Evolutionary conservation across 2,329 filamentous ascomycete genomes (phyloP).

Genomic region (Sporothrix curviconia): DNA sequence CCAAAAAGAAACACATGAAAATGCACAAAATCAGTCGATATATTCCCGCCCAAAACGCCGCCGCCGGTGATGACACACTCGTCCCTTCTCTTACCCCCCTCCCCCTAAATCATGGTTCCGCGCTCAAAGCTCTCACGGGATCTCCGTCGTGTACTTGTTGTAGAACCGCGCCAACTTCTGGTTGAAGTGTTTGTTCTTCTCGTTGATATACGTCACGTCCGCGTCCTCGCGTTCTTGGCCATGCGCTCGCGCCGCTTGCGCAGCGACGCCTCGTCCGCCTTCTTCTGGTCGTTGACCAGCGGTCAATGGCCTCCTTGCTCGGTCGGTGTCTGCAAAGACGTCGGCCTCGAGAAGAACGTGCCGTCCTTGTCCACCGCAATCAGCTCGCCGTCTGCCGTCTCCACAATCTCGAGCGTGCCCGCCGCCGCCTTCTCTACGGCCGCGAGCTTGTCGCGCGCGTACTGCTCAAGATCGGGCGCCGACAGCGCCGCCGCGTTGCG

Average conservation of each 20-base stretch:
- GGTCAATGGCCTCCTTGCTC: constrained; percentile 78
- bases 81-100: neutral
- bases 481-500: constrained; percentile 51
- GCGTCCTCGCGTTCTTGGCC: constrained; percentile 70
- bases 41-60: neutral
- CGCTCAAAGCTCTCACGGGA: constrained; percentile 95
- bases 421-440: constrained; percentile 76
- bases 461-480: constrained; percentile 70
- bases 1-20: neutral
- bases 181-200: constrained; percentile 99
- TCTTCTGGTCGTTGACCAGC: constrained; percentile 76
- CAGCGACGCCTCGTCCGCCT: constrained; percentile 78
- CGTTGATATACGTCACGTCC: constrained; percentile 98
- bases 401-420: constrained; percentile 85
- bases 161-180: constrained; percentile 93
- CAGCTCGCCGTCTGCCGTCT: constrained; percentile 90
- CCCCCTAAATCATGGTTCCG: constrained; percentile 78
- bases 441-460: constrained; percentile 77
- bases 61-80: neutral
- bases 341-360: constrained; percentile 80
- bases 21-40: neutral
- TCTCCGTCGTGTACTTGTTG: constrained; percentile 96
- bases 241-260: constrained; percentile 81
- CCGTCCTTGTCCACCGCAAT: constrained; percentile 90
- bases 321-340: constrained; percentile 79